A percentile compares a stretch with the other conserved stretches of the same genome.
Evolutionary conservation across 2,329 filamentous ascomycete species (phyloP).

Genomic region (Venturia oleaginea): DNA sequence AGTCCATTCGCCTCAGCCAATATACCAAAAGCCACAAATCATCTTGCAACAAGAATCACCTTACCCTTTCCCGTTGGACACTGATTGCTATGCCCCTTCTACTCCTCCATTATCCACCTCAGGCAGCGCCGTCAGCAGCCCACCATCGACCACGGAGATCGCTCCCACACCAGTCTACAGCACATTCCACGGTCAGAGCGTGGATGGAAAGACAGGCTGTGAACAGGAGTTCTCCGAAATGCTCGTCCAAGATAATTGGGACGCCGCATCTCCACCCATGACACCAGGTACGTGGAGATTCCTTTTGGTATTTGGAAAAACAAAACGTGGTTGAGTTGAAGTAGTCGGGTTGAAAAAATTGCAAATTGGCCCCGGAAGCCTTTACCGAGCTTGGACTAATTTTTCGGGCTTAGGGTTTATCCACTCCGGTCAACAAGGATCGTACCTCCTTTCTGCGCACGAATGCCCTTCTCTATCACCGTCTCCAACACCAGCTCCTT

Average conservation of each 20-base stretch:
- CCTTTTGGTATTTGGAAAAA: background rate
- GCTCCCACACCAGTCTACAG: constrained; percentile 77
- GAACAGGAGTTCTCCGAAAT: constrained; percentile 65
- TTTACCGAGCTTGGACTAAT: constrained; percentile 1
- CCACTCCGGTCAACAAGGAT: constrained; percentile 42
- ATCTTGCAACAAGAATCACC: constrained; percentile 49
- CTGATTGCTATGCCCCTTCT: constrained; percentile 64
- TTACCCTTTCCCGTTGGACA: constrained; percentile 58
- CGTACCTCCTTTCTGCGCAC: constrained; percentile 56
- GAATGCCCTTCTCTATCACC: constrained; percentile 75
- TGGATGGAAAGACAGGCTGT: constrained; percentile 45
- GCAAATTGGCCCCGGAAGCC: background rate
- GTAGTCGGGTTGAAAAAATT: background rate
- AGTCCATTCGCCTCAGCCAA: constrained; percentile 63
- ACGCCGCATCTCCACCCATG: constrained; percentile 72
- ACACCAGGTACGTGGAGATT: constrained; percentile 66
- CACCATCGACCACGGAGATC: constrained; percentile 63
- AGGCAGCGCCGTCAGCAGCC: constrained; percentile 78
- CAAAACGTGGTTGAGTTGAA: constrained; percentile 13
- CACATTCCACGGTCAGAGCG: constrained; percentile 51
- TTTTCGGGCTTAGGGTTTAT: constrained; percentile 47
- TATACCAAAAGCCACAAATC: constrained; percentile 68
- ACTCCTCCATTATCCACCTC: constrained; percentile 82
- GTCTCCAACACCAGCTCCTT: constrained; percentile 55
- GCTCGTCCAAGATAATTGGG: constrained; percentile 61